phyloP scores from a whole-genome alignment of 306 rosid species.

The Vachellia collinsii region DNA sequence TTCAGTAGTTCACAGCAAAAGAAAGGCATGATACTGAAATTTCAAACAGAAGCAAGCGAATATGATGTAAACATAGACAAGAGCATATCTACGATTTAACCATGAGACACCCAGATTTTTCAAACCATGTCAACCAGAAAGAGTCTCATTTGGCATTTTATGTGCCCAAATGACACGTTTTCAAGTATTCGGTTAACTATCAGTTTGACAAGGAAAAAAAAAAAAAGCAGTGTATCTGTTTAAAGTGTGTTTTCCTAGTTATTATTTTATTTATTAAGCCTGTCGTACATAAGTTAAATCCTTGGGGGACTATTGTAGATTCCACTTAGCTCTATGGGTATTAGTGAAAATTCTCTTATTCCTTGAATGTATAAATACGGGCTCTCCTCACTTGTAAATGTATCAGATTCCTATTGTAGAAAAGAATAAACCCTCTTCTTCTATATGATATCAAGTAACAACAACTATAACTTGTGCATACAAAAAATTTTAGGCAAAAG shows the following conservation, averaged over 20 bases:
- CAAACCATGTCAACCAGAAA: constrained; percentile 10
- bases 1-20: constrained; percentile 10
- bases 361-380: neutral
- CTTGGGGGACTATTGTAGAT: neutral
- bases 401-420: neutral
- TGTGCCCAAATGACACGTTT: neutral
- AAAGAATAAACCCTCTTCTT: neutral
- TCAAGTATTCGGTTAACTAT: neutral
- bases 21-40: constrained; percentile 10
- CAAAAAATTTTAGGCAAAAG: constrained; percentile 21
- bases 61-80: neutral
- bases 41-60: constrained; percentile 12
- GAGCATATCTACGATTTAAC: neutral
- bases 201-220: constrained; percentile 2
- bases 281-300: neutral
- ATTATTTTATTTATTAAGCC: neutral
- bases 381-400: neutral
- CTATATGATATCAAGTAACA: neutral
- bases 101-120: constrained; percentile 15
- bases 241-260: neutral
- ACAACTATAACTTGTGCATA: constrained; percentile 6
- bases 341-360: neutral
- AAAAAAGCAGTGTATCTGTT: constrained; percentile 8
- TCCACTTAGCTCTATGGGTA: neutral
- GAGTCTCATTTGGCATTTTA: neutral